These are phyloP conservation scores for Lachnellula suecica DNA, from an alignment of 2,329 filamentous ascomycete genomes.

Conservation along the genomic window DNA sequence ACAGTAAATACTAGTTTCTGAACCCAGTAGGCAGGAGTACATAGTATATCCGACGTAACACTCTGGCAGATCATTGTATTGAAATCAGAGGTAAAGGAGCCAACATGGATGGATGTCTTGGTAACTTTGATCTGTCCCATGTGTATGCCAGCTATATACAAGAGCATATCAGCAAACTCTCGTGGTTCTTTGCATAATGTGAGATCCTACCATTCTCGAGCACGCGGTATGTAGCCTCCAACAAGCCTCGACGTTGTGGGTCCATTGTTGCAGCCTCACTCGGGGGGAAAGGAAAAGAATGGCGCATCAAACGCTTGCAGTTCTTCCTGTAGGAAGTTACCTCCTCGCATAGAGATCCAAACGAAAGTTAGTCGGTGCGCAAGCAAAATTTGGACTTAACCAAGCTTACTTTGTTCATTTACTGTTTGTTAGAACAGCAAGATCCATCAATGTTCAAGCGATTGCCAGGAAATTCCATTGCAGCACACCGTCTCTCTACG, in stretches of 20 bases:
- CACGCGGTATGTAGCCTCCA: background rate
- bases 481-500: conserved; percentile 66
- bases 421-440: conserved; percentile 38
- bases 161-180: no score
- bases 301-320: conserved; percentile 36
- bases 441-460: conserved; percentile 47
- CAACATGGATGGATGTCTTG: background rate
- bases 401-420: no score
- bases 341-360: background rate
- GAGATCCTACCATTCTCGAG: conserved; percentile 1
- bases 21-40: conserved; percentile 40
- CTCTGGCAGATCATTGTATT: background rate
- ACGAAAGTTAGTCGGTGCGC: no score
- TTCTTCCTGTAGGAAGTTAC: conserved; percentile 35
- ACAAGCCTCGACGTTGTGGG: background rate
- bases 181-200: background rate
- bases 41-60: background rate
- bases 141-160: conserved; percentile 4
- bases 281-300: conserved; percentile 38
- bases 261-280: conserved; percentile 30
- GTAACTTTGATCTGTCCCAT: background rate
- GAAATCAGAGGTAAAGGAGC: background rate
- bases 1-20: conserved; percentile 44
- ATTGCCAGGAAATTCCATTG: conserved; percentile 27
- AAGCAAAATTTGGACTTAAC: no score